A percentile compares a stretch with the other conserved stretches of the same genome.
Conservation (phyloP, 2,329 filamentous ascomycete genomes). For the Penicillium sp. region DNA sequence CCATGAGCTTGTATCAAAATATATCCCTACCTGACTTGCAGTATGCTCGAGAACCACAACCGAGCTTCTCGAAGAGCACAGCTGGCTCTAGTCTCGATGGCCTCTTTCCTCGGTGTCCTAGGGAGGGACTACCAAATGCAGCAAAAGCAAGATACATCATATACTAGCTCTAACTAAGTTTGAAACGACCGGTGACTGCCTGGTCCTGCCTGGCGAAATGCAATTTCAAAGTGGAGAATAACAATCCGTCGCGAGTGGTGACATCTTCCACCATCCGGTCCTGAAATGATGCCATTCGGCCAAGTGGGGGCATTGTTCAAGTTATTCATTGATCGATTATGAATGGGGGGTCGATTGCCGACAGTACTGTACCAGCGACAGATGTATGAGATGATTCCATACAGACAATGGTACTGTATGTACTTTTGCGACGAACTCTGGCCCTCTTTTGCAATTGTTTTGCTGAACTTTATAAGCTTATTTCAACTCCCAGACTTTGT, state of each 20-base stretch:
- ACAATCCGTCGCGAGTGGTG: neutral
- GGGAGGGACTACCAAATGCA: neutral
- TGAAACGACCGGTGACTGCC: neutral
- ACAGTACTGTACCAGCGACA: neutral
- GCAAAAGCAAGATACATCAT: neutral
- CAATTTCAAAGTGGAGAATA: neutral
- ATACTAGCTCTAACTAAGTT: too few relatives aligned
- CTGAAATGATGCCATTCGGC: neutral
- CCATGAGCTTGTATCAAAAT: too few relatives aligned
- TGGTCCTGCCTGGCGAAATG: neutral
- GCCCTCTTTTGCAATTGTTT: neutral
- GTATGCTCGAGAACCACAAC: too few relatives aligned
- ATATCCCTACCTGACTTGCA: too few relatives aligned
- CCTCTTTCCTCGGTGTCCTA: neutral
- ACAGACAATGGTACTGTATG: too few relatives aligned
- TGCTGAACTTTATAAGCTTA: slow-evolving; percentile 1
- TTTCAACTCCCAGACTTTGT: neutral
- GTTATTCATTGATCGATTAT: neutral
- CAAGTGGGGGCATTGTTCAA: neutral
- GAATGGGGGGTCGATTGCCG: neutral
- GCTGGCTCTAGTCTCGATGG: neutral
- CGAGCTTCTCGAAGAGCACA: too few relatives aligned
- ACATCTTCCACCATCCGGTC: neutral
- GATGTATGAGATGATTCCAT: neutral
- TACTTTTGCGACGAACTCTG: neutral